Evolutionary conservation across 2,329 filamentous ascomycete species (phyloP), one percentile per base, ranked within the genome.

Genomic region (Acrodontium crateriforme): DNA sequence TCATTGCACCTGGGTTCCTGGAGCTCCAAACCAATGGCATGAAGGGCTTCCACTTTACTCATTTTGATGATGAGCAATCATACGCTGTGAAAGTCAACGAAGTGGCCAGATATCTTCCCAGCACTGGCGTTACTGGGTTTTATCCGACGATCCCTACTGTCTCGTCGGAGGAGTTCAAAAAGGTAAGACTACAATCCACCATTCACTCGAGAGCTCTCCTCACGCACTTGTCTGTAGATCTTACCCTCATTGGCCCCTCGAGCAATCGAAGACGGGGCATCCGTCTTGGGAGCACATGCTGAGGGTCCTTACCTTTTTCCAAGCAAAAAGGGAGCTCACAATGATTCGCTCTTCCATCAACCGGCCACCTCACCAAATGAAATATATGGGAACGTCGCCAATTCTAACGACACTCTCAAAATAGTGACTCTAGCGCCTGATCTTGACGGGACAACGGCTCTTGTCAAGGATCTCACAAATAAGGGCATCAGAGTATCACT

Each of bases 301-400:
- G 67, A 71, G 56, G 67, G 67, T 2, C 67, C 67, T 6, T 70
- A 66, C 39, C 58, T 71, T 5, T 55, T 62, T 33, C 57, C 62
- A 1, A 47, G 50, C 23, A 70, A 69, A 42, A 65, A 63, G 42
- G 67, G 67, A 20, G 66, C 66, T 5, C 65, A 70, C 42, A 59
- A 62, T 35, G 45, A 51, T 15, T 49, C 53, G 13, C 56, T 63
- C 24, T 63, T 65, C 43, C 50, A 55, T 23, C 30, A 41, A 8
- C 53, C 59, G 17, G 44, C 40, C 18, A 52, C 47, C 2, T 32
- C 49, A 2, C 50, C 56, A 0, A 28, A 36, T 6, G 38, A 50
- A 13, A 46, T 68, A 9, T 71, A 69, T 37, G 65, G 65, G n/a
- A 11, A 30, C 3, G 32, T 52, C 12, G 41, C 52, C 3, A 58